Percentiles rank a stretch among this genome's conserved stretches.
These are phyloP conservation scores for Fomes fomentarius DNA, from an alignment of 1,284 basidiomycete genomes.

Conservation along the genomic window DNA sequence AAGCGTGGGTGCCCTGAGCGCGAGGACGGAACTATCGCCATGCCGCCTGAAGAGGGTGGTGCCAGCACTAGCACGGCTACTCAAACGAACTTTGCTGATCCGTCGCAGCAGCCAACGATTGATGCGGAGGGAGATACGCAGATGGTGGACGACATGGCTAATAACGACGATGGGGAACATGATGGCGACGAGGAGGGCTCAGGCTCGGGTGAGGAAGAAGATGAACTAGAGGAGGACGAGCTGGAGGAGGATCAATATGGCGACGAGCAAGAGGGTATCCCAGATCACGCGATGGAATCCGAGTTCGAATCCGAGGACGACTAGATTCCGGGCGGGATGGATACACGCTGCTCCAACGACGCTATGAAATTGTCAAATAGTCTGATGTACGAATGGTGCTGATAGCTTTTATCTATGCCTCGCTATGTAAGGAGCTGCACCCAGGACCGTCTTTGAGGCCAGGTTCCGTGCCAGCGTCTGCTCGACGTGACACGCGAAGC, in stretches of 20 bases:
- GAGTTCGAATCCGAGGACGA: constrained; percentile 15
- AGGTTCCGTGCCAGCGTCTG: too few species aligned
- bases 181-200: neutral
- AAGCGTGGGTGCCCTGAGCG: constrained; percentile 13
- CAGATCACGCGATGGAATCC: constrained; percentile 4
- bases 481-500: too few species aligned
- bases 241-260: constrained; percentile 10
- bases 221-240: constrained; percentile 11
- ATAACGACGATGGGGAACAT: neutral
- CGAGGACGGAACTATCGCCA: neutral
- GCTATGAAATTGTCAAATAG: too few species aligned
- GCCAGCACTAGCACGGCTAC: neutral
- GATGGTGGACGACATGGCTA: neutral
- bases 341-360: too few species aligned
- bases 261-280: neutral
- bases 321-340: too few species aligned
- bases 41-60: neutral
- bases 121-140: neutral
- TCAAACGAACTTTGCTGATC: too few species aligned
- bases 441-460: too few species aligned
- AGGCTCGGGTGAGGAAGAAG: constrained; percentile 1
- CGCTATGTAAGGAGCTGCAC: too few species aligned
- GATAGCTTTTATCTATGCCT: too few species aligned
- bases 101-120: neutral
- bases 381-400: too few species aligned